phyloP scores from a whole-genome alignment of 352 stramenopile genomes.

The Globisporangium splendens region DNA sequence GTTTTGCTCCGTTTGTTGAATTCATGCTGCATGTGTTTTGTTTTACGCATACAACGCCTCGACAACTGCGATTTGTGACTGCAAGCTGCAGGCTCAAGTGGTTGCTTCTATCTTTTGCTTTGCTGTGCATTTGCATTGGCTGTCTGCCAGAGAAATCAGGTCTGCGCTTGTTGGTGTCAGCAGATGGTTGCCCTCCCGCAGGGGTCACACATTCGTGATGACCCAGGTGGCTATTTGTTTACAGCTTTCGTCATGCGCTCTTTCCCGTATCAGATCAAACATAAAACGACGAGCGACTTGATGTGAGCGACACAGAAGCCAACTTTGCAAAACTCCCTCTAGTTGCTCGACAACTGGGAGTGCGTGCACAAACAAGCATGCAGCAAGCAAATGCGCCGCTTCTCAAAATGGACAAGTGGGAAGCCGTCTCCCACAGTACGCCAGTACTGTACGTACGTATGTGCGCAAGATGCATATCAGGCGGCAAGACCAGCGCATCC shows the following conservation, averaged over 20 bases:
- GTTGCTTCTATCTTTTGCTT: too few relatives aligned
- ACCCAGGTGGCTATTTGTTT: background rate
- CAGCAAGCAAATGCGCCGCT: background rate
- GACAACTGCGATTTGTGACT: too few relatives aligned
- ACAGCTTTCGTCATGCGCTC: background rate
- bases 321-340: too few relatives aligned
- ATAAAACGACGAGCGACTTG: background rate
- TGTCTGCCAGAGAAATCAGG: too few relatives aligned
- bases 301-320: background rate
- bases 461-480: too few relatives aligned
- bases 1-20: too few relatives aligned
- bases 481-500: too few relatives aligned
- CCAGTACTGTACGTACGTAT: background rate
- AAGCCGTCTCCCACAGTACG: background rate
- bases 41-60: too few relatives aligned
- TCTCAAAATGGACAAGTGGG: background rate
- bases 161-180: background rate
- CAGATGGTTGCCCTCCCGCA: background rate
- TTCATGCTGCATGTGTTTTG: too few relatives aligned
- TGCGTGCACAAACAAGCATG: background rate
- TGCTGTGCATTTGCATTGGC: too few relatives aligned
- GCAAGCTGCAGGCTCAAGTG: too few relatives aligned
- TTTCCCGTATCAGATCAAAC: background rate
- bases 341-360: too few relatives aligned
- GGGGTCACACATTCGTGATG: background rate